These are phyloP conservation scores for Terana coerulea DNA, from an alignment of 768 basidiomycete species.

Conservation along the genomic window DNA sequence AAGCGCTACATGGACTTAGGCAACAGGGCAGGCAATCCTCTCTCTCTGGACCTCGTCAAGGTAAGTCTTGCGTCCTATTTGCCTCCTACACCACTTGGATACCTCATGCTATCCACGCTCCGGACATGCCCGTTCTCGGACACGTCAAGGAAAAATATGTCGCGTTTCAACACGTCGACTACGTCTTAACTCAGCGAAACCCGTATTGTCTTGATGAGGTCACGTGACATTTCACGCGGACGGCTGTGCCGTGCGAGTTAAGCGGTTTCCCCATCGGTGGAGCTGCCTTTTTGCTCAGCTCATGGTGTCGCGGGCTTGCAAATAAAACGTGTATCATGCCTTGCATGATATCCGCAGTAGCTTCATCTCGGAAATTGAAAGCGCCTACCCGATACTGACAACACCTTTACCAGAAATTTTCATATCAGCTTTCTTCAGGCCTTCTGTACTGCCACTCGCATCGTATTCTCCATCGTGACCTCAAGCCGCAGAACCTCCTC, in stretches of 20 bases:
- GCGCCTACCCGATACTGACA: conserved; percentile 9
- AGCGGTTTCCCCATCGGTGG: too few relatives aligned
- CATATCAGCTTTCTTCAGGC: conserved; percentile 87
- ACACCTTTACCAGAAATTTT: conserved; percentile 76
- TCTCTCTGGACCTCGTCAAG: conserved; percentile 74
- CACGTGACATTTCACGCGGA: too few relatives aligned
- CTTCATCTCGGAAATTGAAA: too few relatives aligned
- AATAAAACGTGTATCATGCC: too few relatives aligned
- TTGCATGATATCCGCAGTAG: not conserved
- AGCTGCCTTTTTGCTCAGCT: too few relatives aligned
- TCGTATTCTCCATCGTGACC: conserved; percentile 93
- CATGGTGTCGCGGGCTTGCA: too few relatives aligned
- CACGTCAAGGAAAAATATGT: conserved; percentile 23
- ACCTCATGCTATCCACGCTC: conserved; percentile 4
- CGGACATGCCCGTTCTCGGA: conserved; percentile 30
- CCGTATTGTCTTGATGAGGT: conserved; percentile 11
- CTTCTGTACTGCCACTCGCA: conserved; percentile 94
- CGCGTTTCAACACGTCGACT: conserved; percentile 26
- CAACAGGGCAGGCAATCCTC: conserved; percentile 66
- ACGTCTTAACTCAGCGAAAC: not conserved
- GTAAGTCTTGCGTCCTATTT: conserved; percentile 40
- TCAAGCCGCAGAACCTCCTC: conserved; percentile 94
- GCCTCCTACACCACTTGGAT: not conserved
- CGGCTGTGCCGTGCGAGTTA: too few relatives aligned
- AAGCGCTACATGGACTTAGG: conserved; percentile 96